phyloP scores from a whole-genome alignment of 306 rosid species.

The Castanospermum australe region DNA sequence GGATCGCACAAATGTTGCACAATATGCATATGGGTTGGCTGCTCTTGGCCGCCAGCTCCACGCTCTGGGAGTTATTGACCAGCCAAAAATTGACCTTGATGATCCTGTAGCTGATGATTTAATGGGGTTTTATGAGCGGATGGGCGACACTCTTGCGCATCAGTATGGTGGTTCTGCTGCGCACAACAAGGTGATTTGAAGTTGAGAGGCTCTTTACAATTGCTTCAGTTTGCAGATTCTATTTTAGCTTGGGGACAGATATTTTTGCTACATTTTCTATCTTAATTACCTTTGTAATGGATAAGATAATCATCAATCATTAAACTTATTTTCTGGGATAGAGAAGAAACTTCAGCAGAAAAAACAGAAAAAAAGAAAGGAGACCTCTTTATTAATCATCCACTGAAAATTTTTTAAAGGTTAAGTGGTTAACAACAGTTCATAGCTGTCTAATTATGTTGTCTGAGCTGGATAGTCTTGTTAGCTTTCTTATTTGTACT shows the following conservation, averaged over 20 bases:
- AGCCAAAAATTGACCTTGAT: slow-evolving; percentile 67
- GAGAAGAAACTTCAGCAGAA: too few species aligned
- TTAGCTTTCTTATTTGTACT: slow-evolving; percentile 26
- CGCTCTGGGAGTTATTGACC: slow-evolving; percentile 64
- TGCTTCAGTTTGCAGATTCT: slow-evolving; percentile 21
- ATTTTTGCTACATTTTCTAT: slow-evolving; percentile 10
- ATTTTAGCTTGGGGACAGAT: slow-evolving; percentile 5
- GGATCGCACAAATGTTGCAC: slow-evolving; percentile 99
- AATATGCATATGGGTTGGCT: slow-evolving; percentile 89
- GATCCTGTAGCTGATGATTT: slow-evolving; percentile 81
- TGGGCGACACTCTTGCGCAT: slow-evolving; percentile 95
- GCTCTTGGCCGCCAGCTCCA: slow-evolving; percentile 84
- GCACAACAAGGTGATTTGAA: slow-evolving; percentile 81
- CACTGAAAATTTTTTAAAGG: not conserved
- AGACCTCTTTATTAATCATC: slow-evolving; percentile 4
- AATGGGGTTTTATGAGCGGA: slow-evolving; percentile 81
- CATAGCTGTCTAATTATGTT: slow-evolving; percentile 2
- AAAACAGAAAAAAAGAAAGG: not conserved
- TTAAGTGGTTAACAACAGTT: not conserved
- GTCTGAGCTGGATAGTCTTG: slow-evolving; percentile 10
- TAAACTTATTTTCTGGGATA: not conserved
- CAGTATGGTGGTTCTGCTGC: slow-evolving; percentile 99
- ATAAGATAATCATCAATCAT: slow-evolving; percentile 6
- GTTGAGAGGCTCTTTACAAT: slow-evolving; percentile 9
- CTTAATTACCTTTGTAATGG: not conserved